Evolutionary conservation across 805 yeast genomes (phyloP).

Genomic region (Priceomyces melissophilus): DNA sequence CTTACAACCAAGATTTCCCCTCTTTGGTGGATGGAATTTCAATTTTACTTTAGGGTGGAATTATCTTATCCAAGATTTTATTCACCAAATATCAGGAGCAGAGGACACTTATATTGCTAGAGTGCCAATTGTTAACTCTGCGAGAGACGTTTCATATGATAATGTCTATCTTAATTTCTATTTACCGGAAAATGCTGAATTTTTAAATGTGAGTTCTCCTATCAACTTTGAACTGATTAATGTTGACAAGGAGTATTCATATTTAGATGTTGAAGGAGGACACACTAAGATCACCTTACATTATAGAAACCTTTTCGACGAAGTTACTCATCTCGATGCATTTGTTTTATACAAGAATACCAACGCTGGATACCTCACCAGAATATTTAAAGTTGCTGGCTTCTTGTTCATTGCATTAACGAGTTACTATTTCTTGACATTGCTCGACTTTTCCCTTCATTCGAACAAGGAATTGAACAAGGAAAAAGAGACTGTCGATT

Average conservation of each 20-base stretch:
- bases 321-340: slow-evolving; percentile 53
- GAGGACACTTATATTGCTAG: slow-evolving; percentile 53
- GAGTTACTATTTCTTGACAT: slow-evolving; percentile 45
- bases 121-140: slow-evolving; percentile 73
- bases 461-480: slow-evolving; percentile 3
- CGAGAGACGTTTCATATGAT: slow-evolving; percentile 66
- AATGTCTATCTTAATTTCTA: slow-evolving; percentile 57
- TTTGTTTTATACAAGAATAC: slow-evolving; percentile 63
- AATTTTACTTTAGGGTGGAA: slow-evolving; percentile 97
- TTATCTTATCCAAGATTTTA: slow-evolving; percentile 50
- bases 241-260: slow-evolving; percentile 47
- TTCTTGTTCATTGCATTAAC: slow-evolving; percentile 59
- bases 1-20: slow-evolving; percentile 85
- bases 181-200: slow-evolving; percentile 83
- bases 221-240: slow-evolving; percentile 32
- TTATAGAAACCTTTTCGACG: slow-evolving; percentile 66
- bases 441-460: slow-evolving; percentile 30
- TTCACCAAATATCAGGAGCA: slow-evolving; percentile 38
- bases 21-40: slow-evolving; percentile 94
- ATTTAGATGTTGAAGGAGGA: slow-evolving; percentile 73
- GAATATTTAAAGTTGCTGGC: slow-evolving; percentile 64
- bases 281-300: slow-evolving; percentile 68
- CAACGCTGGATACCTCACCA: slow-evolving; percentile 47
- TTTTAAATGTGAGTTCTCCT: slow-evolving; percentile 56
- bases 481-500: not conserved